phyloP scores from a whole-genome alignment of 768 basidiomycete genomes.

The Flagelloscypha sp. region DNA sequence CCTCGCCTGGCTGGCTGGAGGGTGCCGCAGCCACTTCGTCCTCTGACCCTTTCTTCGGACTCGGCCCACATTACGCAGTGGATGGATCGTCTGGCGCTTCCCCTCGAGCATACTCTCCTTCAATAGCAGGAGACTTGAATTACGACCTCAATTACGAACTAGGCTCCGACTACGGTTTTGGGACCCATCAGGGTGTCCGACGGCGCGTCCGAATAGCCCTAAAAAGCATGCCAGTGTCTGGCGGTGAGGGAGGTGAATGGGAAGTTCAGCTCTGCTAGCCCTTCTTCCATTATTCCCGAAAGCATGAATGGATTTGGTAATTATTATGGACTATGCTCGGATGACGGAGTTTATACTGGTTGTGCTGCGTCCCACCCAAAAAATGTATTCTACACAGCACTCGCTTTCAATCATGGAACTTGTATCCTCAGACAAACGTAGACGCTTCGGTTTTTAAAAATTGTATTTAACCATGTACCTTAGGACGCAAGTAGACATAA shows the following conservation, averaged over 20 bases:
- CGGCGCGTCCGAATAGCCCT: conserved; percentile 60
- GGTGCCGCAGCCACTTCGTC: conserved; percentile 16
- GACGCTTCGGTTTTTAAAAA: too few species aligned
- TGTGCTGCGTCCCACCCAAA: too few species aligned
- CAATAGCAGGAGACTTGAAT: conserved; percentile 28
- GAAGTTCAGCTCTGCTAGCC: conserved; percentile 61
- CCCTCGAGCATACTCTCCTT: conserved; percentile 19
- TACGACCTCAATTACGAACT: conserved; percentile 27
- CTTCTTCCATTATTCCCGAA: background rate
- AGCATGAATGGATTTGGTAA: too few species aligned
- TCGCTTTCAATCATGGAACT: too few species aligned
- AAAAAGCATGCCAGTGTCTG: conserved; percentile 52
- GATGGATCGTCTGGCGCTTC: conserved; percentile 5
- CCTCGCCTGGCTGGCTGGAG: conserved; percentile 21
- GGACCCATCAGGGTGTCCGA: conserved; percentile 28
- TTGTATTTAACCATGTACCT: too few species aligned
- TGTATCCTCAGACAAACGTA: too few species aligned
- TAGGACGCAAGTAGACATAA: too few species aligned
- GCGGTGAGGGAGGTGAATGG: conserved; percentile 70
- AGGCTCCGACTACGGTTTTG: conserved; percentile 29
- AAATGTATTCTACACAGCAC: too few species aligned
- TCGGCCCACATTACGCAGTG: conserved; percentile 27
- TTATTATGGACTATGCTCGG: too few species aligned
- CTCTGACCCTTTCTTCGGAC: conserved; percentile 15
- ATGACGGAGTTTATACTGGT: too few species aligned